Percentiles rank a stretch among this genome's conserved stretches.
Conservation (phyloP, 2,329 filamentous ascomycete species). For the Simplicillium sp. region DNA sequence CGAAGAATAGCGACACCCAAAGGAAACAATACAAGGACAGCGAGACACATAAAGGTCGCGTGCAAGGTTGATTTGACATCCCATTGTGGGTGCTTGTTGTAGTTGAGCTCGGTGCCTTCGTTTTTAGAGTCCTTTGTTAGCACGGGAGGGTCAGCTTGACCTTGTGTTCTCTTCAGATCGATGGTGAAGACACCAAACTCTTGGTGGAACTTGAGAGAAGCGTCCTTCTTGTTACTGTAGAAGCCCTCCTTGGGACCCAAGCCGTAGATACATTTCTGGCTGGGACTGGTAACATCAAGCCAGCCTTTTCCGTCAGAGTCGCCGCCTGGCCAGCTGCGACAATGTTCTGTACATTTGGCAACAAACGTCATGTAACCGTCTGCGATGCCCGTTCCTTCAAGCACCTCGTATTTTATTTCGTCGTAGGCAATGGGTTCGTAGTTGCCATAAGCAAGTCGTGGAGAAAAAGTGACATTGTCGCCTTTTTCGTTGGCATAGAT, state of each 20-base stretch:
- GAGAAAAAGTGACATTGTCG: slow-evolving; percentile 45
- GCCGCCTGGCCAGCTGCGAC: slow-evolving; percentile 35
- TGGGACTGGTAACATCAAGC: slow-evolving; percentile 38
- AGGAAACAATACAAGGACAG: slow-evolving; percentile 46
- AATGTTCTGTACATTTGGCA: slow-evolving; percentile 36
- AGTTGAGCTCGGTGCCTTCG: slow-evolving; percentile 25
- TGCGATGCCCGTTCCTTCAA: slow-evolving; percentile 36
- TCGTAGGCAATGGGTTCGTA: slow-evolving; percentile 40
- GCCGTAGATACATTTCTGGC: slow-evolving; percentile 45
- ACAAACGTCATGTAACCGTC: slow-evolving; percentile 38
- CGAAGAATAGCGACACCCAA: slow-evolving; percentile 44
- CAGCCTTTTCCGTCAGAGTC: slow-evolving; percentile 23
- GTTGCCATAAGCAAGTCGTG: slow-evolving; percentile 39
- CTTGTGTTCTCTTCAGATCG: slow-evolving; percentile 42
- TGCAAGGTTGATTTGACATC: slow-evolving; percentile 34
- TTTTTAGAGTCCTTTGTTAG: slow-evolving; percentile 22
- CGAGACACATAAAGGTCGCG: slow-evolving; percentile 43
- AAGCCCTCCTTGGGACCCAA: slow-evolving; percentile 37
- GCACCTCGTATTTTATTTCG: slow-evolving; percentile 31
- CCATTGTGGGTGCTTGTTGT: slow-evolving; percentile 16
- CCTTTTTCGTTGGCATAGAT: slow-evolving; percentile 38
- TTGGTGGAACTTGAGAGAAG: slow-evolving; percentile 40
- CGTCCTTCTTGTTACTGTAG: slow-evolving; percentile 29
- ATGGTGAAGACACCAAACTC: slow-evolving; percentile 46
- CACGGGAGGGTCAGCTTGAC: slow-evolving; percentile 29